Evolutionary conservation across 164 flowering plant genomes (phyloP).

Genomic region (Magnolia changhungtana): DNA sequence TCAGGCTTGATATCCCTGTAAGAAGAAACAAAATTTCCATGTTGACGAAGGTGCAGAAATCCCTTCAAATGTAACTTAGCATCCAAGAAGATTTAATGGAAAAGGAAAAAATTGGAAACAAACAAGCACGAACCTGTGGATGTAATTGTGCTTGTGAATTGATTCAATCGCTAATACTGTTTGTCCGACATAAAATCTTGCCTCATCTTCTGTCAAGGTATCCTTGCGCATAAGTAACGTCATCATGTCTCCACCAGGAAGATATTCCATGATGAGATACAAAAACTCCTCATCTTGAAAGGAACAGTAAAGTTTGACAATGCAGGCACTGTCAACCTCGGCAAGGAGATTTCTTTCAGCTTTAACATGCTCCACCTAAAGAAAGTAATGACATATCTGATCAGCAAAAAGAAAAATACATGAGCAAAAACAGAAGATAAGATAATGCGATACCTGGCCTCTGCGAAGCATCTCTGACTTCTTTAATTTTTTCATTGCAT

Average conservation of each 20-base stretch:
- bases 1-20: constrained; percentile 49
- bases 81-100: neutral
- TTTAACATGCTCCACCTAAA: constrained; percentile 54
- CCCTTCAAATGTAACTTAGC: neutral
- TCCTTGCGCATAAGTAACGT: constrained; percentile 52
- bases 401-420: neutral
- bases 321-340: constrained; percentile 50
- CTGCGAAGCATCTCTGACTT: constrained; percentile 43
- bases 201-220: constrained; percentile 47
- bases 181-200: constrained; percentile 47
- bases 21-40: neutral
- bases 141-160: constrained; percentile 52
- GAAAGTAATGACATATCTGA: neutral
- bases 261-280: constrained; percentile 52
- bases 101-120: neutral
- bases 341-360: constrained; percentile 56
- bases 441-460: constrained; percentile 28
- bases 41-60: neutral
- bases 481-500: constrained; percentile 43
- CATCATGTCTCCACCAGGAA: constrained; percentile 63
- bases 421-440: neutral
- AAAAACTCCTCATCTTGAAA: constrained; percentile 52
- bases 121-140: constrained; percentile 37
- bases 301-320: constrained; percentile 52
- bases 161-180: constrained; percentile 56